Base-by-base conservation (phyloP, 345 rosid species). In the Viola odorata region DNA sequence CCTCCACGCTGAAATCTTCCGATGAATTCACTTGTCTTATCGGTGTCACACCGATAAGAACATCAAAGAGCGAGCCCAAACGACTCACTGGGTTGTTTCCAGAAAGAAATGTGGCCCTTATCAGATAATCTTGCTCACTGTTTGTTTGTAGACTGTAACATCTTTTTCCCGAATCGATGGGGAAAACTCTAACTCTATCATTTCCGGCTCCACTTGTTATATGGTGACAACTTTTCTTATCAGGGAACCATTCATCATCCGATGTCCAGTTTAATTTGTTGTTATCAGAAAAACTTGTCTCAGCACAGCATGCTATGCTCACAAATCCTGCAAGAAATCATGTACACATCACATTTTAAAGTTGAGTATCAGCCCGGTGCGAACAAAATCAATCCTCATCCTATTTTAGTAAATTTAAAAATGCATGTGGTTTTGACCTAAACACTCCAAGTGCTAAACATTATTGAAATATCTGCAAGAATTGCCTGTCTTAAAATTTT, bases 241-340 rank as follows among this genome's bases (percentile, higher is more conserved):
- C 71, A 1, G 69, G 82, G 66, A 68, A 81, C 82, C 77, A 75
- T 6, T 39, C 12, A 10, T 71, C 58, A 57, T 83, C 91, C 4
- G 78, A 68, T 59, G 13, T 69, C 82, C 85, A 83, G 1, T 2
- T 53, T 49, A 81, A 69, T 11, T 23, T 14, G 40, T 41, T 61
- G 32, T 12, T 41, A 38, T 76, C 77, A 3, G 63, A 78, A 63
- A 40, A 53, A 50, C 16, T 65, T 17, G 77, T 52, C 7, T 56
- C 69, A 3, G 81, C 77, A 38, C 91, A 81, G 72, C 88, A 80
- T 61, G 79, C 80, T 69, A 83, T 78, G 78, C 86, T 81, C 68
- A 81, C 38, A 63, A 73, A 75, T 1, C 65, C 91, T 83, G 82
- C 81, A 80, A 9, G 40, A 62, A 49, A 38, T 9, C 10, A 47